Conservation (phyloP, 257 asterid genomes). For the Rubia yunnanensis region DNA sequence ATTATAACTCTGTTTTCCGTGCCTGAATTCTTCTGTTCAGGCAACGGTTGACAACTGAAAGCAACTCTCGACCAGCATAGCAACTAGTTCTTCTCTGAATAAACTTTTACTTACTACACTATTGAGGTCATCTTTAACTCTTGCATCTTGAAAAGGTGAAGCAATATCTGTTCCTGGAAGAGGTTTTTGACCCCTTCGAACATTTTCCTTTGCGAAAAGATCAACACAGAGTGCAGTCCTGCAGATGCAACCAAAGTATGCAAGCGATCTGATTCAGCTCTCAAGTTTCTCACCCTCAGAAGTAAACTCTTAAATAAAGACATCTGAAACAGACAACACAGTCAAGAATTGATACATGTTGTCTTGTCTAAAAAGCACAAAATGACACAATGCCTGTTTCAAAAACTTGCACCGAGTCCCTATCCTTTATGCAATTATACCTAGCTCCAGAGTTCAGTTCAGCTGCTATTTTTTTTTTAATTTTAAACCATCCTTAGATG, state of each 20-base stretch:
- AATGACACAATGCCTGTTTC: no score
- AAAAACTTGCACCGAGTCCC: no score
- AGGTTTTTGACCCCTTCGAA: no score
- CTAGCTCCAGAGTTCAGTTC: no score
- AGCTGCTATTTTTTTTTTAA: no score
- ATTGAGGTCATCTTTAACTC: conserved; percentile 69
- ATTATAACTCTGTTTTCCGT: conserved; percentile 86
- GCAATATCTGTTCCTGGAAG: conserved; percentile 82
- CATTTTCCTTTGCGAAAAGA: conserved; percentile 81
- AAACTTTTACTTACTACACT: conserved; percentile 67
- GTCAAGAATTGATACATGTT: background rate
- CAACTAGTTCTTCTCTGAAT: conserved; percentile 84
- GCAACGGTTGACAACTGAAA: conserved; percentile 85
- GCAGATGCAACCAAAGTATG: conserved; percentile 91
- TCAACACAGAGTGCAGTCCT: conserved; percentile 89
- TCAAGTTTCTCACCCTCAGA: conserved; percentile 82
- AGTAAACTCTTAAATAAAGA: no score
- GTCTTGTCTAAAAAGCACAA: background rate
- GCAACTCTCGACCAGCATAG: conserved; percentile 88
- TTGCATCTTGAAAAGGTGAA: conserved; percentile 69
- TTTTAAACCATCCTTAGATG: no score
- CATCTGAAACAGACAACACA: conserved; percentile 36
- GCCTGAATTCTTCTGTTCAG: conserved; percentile 70
- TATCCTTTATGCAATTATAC: no score
- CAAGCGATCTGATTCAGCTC: conserved; percentile 93